Evolutionary conservation across 2,329 filamentous ascomycete species (phyloP), one percentile per base, ranked within the genome.

Genomic region (Fonsecaea erecta): DNA sequence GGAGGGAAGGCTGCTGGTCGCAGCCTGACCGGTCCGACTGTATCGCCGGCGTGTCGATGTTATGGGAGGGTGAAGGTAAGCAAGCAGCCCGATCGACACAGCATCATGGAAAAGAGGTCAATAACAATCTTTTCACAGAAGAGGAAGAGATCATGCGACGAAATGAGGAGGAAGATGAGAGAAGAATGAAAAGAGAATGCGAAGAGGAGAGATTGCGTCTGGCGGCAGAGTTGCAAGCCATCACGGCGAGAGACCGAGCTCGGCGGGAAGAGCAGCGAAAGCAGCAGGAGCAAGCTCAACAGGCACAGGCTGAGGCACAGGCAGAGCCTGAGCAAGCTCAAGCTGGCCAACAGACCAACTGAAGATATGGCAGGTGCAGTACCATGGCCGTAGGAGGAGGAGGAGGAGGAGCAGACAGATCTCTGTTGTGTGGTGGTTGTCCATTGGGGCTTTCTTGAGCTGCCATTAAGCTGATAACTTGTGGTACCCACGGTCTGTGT

Each of bases 1-100:
- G 58, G 21, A 46, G 9, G 30, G 58, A 60, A 40, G 4, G n/a
- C 26, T 60, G 58, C 52, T 60, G 43, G 43, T 26, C 26, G 40
- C 16, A 35, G 12, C n/a, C 4, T 18, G 5, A 4, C 14, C 14
- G 12, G 34, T 18, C 6, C 9, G 9, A 9, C 9, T 3, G 5
- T 6, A n/a, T 53, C 14, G 43, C 43, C 18, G 43, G 18, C 43
- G 2, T 48, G 3, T 7, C 12, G 1, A 11, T 12, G 43, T 12
- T 48, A 9, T 2, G 9, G 43, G 3, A 18, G 9, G 5, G 12
- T 21, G 43, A n/a, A n/a, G n/a, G 43, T 48, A 1, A 48, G 43
- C 24, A 1, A 24, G 43, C 18, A 24, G 18, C 21, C 7, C 0
- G 9, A 12, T 48, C 11, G 43, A 48, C 18, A 24, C 9, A 14